phyloP scores from a whole-genome alignment of 2,329 filamentous ascomycete genomes.

The Botrytis squamosa region DNA sequence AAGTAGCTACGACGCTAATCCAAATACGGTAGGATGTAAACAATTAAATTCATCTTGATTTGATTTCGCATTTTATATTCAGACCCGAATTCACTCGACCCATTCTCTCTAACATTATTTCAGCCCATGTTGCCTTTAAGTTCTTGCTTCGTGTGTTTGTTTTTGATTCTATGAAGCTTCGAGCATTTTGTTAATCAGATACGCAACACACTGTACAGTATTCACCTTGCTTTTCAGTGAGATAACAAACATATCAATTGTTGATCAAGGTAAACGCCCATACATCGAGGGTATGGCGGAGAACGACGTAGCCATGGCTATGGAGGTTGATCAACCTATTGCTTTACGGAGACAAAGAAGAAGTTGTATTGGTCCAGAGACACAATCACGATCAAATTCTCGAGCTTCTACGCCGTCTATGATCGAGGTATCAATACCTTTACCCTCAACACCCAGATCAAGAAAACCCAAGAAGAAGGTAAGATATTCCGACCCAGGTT shows the following conservation, averaged over 20 bases:
- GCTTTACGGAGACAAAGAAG: constrained; percentile 56
- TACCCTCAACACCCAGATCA: constrained; percentile 33
- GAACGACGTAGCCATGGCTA: constrained; percentile 36
- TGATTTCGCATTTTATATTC: background rate
- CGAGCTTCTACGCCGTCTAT: constrained; percentile 25
- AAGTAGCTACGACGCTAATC: background rate
- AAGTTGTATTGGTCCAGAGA: constrained; percentile 37
- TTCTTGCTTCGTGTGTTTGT: background rate
- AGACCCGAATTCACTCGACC: background rate
- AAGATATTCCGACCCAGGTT: constrained; percentile 59
- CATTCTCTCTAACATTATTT: background rate
- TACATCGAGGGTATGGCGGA: constrained; percentile 11
- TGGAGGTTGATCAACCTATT: constrained; percentile 49
- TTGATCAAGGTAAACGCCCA: background rate
- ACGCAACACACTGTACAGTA: background rate
- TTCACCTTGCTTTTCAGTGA: background rate
- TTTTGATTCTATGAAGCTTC: background rate
- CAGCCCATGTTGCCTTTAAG: background rate
- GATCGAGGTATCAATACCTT: constrained; percentile 36
- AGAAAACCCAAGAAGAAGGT: constrained; percentile 48
- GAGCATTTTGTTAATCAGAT: background rate
- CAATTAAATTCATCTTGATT: constrained; percentile 17
- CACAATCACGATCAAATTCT: constrained; percentile 26
- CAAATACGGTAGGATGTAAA: constrained; percentile 11
- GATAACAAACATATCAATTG: background rate